Conservation (phyloP, 2,329 filamentous ascomycete genomes). For the Leptographium wingfieldii region DNA sequence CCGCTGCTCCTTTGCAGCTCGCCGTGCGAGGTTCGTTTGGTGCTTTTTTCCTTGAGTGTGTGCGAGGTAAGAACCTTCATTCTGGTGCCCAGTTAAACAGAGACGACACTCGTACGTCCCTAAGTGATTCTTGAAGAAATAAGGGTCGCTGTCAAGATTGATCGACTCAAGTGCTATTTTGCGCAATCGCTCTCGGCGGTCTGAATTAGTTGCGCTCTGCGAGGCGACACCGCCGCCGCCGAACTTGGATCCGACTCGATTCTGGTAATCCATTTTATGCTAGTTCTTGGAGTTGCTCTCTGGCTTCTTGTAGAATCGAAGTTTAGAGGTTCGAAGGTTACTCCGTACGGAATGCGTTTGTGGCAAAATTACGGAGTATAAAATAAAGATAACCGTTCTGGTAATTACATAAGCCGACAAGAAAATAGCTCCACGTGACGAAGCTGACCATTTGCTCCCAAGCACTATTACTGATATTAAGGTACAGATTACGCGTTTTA, state of each 20-base stretch:
- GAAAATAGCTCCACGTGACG: no score
- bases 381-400: no score
- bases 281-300: not conserved
- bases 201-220: conserved; percentile 83
- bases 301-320: not conserved
- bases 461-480: no score
- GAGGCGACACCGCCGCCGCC: conserved; percentile 95
- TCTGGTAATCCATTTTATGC: conserved; percentile 58
- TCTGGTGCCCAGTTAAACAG: conserved; percentile 95
- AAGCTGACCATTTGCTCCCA: no score
- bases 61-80: conserved; percentile 96
- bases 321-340: not conserved
- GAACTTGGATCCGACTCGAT: conserved; percentile 94
- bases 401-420: no score
- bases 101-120: conserved; percentile 96
- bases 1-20: conserved; percentile 89
- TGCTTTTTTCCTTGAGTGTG: conserved; percentile 98
- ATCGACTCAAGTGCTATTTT: conserved; percentile 98
- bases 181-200: conserved; percentile 90
- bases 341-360: not conserved
- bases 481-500: no score
- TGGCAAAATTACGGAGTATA: not conserved
- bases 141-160: conserved; percentile 97
- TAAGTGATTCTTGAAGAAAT: conserved; percentile 99
- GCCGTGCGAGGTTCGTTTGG: conserved; percentile 92